Base-by-base conservation (phyloP, 805 yeast species). In the Candida railenensis region DNA sequence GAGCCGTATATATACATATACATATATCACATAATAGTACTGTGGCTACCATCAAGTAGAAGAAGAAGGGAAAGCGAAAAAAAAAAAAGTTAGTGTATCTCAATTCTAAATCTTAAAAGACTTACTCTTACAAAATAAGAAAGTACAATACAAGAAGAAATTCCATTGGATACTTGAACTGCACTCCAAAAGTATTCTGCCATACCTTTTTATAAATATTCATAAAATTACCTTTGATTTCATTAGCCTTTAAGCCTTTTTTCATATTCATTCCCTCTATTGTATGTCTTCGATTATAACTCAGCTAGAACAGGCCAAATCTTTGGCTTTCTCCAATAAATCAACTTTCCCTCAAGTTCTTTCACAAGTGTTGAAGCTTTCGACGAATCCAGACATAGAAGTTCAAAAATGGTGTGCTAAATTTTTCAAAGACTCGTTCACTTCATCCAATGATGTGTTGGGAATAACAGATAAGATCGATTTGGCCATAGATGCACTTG, bases 351-450 rank as follows among this genome's bases (percentile, higher is more conserved):
- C 73, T 4, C 74, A 68, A 51, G 75, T 72, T 32, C 59, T 75
- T n/a, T 69, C 74, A 37, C 76, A 71, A 43, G 67, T 73, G 41
- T 58, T 73, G 41, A 66, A 66, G 45, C 66, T 72, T 49, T 59
- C 61, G 22, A 56, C 56, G 28, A 66, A 68, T 53, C 69, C 69
- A 7, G 70, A 67, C 42, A 40, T 58, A 19, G 48, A 50, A 14
- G 62, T 74, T 22, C 70, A 71, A 50, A 46, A 55, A 42, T 74
- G 78, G 78, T 70, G 76, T 51, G 61, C 73, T 8, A 50, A 50
- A 36, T 74, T 73, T 52, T 57, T 74, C 36, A 57, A 57, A 25
- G 73, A 70, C 33, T 65, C 76, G 14, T 74, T 70, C 48, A 46
- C 55, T 8, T 51, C 56, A n/a, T 56, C 54, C 34, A 66, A 63